Base-by-base conservation (phyloP, 306 rosid species). In the Pyrus pyrifolia region DNA sequence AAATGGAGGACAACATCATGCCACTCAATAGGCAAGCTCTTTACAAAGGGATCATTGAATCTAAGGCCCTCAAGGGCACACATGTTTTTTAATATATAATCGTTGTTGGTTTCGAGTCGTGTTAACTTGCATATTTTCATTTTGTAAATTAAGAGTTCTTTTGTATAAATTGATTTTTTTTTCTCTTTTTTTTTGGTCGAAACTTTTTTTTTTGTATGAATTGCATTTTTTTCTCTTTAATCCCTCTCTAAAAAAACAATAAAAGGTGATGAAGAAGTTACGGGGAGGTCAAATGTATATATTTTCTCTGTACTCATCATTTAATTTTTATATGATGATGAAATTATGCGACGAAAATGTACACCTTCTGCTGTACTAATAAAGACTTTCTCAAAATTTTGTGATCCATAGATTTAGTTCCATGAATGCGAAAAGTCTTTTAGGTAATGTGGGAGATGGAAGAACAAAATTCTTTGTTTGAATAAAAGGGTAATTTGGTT, bases 21-120 rank as follows among this genome's bases (percentile, higher is more conserved):
- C 91, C 94, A 45, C 81, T 73, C 73, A 89, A 89, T 23, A 89
- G 91, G 82, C 85, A 77, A 77, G 89, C 80, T 81, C 81, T 85
- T 13, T 88, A 88, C 23, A 85, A 22, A 60, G 91, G 83, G 68
- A 79, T 86, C 67, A 46, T 86, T 79, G 73, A 87, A n/a, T 76
- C 74, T 71, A 77, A 49, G 63, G 61, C 74, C 42, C 79, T 33
- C 35, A 21, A 42, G 42, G 81, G 81, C 5, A 55, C 69, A 6
- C 38, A 72, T 85, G 85, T 61, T 23, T 60, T 45, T 63, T 82
- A 23, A 80, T 2, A 7, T 2, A 44, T 18, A 11, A 2, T 22
- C 8, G 17, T 35, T 40, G 11, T 60, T 27, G n/a, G 40, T 21
- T 65, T 18, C 1, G 0, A 6, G 70, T 33, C 17, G 27, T 27